Evolutionary conservation across 768 basidiomycete species (phyloP).

Genomic region (Psilocybe cubensis): DNA sequence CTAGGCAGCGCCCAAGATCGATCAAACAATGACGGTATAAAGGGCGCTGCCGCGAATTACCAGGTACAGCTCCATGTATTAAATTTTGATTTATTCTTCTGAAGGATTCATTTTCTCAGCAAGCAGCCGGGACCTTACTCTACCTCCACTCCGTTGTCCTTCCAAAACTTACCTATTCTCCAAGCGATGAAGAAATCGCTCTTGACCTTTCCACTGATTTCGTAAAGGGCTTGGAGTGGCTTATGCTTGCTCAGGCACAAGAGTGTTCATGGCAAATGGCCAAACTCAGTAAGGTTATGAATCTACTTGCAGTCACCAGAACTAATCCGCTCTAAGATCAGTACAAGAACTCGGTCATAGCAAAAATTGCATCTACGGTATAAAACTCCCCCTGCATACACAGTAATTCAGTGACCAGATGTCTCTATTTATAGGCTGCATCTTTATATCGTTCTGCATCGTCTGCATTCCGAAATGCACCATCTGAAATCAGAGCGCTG

Average conservation of each 20-base stretch:
- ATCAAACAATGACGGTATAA: conserved; percentile 78
- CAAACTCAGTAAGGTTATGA: conserved; percentile 61
- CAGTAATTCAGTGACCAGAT: conserved; percentile 7
- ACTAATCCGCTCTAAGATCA: conserved; percentile 44
- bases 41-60: conserved; percentile 70
- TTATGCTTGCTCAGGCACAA: conserved; percentile 94
- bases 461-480: conserved; percentile 45
- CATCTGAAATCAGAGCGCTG: conserved; percentile 44
- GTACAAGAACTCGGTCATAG: conserved; percentile 82
- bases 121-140: conserved; percentile 72
- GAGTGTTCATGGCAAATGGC: conserved; percentile 97
- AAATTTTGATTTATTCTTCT: neutral
- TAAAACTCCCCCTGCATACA: conserved; percentile 10
- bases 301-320: conserved; percentile 5
- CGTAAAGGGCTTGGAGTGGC: conserved; percentile 63
- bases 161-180: conserved; percentile 51
- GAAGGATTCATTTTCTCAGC: conserved; percentile 35
- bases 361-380: conserved; percentile 81
- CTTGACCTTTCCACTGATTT: conserved; percentile 70
- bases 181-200: conserved; percentile 56
- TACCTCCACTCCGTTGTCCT: conserved; percentile 59
- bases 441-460: conserved; percentile 64
- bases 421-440: conserved; percentile 45
- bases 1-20: conserved; percentile 76
- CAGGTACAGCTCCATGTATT: conserved; percentile 54